phyloP scores from a whole-genome alignment of 257 asterid genomes.

The Cynanchum wilfordii region DNA sequence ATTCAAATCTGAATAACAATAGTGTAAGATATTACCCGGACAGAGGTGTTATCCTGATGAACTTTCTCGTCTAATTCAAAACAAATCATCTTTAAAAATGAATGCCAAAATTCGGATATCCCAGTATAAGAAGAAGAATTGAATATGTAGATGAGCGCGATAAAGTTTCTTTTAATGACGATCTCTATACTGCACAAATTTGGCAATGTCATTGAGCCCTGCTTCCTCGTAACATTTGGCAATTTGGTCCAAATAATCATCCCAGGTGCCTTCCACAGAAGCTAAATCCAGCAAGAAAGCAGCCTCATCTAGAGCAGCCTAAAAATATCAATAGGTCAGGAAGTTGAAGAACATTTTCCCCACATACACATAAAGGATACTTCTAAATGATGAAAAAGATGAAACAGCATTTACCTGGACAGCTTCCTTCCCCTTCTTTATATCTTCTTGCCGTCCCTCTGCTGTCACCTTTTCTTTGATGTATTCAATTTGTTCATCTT shows the following conservation, averaged over 20 bases:
- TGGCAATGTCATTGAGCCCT: slow-evolving; percentile 67
- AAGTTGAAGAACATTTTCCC: neutral
- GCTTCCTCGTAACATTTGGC: slow-evolving; percentile 74
- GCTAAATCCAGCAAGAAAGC: slow-evolving; percentile 93
- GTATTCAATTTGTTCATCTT: slow-evolving; percentile 90
- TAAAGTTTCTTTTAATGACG: slow-evolving; percentile 8
- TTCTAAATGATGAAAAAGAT: neutral
- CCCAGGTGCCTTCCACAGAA: slow-evolving; percentile 86
- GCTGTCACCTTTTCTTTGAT: slow-evolving; percentile 80
- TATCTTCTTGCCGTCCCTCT: slow-evolving; percentile 77
- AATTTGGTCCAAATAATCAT: slow-evolving; percentile 52
- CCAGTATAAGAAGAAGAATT: neutral
- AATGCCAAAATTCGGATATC: neutral
- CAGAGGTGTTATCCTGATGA: neutral
- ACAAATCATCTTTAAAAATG: neutral
- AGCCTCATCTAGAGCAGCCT: slow-evolving; percentile 90
- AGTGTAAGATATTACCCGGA: no score
- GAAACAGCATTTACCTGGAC: slow-evolving; percentile 51
- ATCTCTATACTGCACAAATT: slow-evolving; percentile 64
- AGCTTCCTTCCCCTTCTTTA: slow-evolving; percentile 85
- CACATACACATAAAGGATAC: neutral
- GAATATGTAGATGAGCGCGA: neutral
- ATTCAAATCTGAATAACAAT: no score
- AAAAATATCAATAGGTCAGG: slow-evolving; percentile 16
- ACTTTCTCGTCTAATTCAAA: neutral